phyloP scores from a whole-genome alignment of 768 basidiomycete genomes.

The Lanmaoa rubissima region DNA sequence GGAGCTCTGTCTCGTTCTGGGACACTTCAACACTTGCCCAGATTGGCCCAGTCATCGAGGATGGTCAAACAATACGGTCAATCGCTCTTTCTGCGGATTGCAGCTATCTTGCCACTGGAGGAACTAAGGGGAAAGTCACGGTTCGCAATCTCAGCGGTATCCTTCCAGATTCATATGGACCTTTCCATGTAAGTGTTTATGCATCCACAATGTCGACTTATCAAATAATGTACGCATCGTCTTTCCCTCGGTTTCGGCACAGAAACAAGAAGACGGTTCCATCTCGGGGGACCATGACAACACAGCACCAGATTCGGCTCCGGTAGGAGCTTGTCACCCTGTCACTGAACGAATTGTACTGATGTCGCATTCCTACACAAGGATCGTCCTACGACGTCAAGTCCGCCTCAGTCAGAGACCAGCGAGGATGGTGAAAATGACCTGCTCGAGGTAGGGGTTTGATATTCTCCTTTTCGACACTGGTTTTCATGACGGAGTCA shows the following conservation, averaged over 20 bases:
- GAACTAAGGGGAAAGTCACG: neutral
- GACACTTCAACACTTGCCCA: neutral
- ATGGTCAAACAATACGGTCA: neutral
- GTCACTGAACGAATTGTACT: neutral
- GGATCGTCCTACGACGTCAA: neutral
- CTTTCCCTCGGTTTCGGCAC: neutral
- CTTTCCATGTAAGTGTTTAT: neutral
- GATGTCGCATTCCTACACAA: neutral
- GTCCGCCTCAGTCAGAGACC: neutral
- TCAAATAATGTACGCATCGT: neutral
- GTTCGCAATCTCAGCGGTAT: neutral
- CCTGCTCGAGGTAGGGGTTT: neutral
- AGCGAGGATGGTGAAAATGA: neutral
- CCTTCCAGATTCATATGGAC: slow-evolving; percentile 1
- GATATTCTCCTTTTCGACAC: neutral
- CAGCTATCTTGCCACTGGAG: neutral
- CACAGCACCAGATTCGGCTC: neutral
- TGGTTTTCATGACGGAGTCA: neutral
- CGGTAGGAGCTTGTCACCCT: neutral
- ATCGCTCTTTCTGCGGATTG: neutral
- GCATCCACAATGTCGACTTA: neutral
- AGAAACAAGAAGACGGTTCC: neutral
- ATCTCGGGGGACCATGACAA: neutral
- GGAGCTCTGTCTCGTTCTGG: neutral
- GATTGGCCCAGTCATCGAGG: neutral